Evolutionary conservation across 2,329 filamentous ascomycete genomes (phyloP), one percentile per base, ranked within the genome.

Genomic region (Pseudovirgaria hyperparasitica): DNA sequence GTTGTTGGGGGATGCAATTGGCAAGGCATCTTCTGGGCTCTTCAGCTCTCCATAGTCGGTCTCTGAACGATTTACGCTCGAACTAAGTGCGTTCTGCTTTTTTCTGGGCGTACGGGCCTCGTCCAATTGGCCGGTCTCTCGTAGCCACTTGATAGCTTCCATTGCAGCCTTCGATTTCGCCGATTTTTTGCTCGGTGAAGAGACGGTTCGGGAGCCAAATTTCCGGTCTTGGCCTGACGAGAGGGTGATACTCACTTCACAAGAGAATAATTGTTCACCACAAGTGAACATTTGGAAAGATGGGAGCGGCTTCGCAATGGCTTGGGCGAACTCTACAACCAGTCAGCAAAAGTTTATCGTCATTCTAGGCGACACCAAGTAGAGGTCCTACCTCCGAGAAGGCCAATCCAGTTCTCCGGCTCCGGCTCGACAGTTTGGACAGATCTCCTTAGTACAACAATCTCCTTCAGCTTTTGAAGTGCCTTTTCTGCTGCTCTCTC

Each of bases 121-220:
- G 23, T 45, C 46, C 48, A 51, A 53, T 7, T 33, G 31, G 6
- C 49, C 52, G 4, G 43, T 29, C 4, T 33, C 27, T 29, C 60
- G 52, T 30, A 62, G 50, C 45, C 57, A 52, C 15, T 50, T 36
- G 11, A 62, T 43, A 4, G 58, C 60, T 30, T 49, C 45, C 29
- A 42, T 38, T 6, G 61, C 58, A 12, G 59, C 56, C 27, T 50
- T 43, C 19, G 50, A 46, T 12, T 54, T 53, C 2, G 61, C 61
- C 7, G 45, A 41, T 32, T 57, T 53, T 29, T 64, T 64, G 17
- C 37, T 50, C n/a, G 5, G 40, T 29, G 38, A 56, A 58, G 7
- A 47, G 38, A 0, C 34, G 3, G 35, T 34, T 7, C 39, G 36
- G 14, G 44, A 46, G 32, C 61, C 58, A 31, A 61, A 61, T 13